phyloP scores from a whole-genome alignment of 164 flowering plant genomes.

The Cinnamomum chago region DNA sequence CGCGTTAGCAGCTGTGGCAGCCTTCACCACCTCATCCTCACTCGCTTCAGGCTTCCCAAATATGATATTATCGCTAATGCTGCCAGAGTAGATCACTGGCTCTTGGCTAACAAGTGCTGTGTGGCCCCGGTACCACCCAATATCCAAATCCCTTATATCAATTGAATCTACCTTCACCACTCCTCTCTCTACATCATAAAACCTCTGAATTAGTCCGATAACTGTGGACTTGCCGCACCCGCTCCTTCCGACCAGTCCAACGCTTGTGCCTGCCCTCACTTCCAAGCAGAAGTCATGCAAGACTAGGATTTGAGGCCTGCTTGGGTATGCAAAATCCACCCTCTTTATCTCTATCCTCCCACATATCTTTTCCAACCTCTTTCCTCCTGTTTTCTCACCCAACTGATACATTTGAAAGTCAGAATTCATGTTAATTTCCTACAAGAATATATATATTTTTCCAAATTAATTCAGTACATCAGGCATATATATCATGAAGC shows the following conservation, averaged over 20 bases:
- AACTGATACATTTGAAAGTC: slow-evolving; percentile 13
- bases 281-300: slow-evolving; percentile 59
- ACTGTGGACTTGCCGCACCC: slow-evolving; percentile 99
- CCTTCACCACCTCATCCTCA: slow-evolving; percentile 75
- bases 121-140: slow-evolving; percentile 65
- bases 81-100: slow-evolving; percentile 73
- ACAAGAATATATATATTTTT: no score
- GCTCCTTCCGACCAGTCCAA: slow-evolving; percentile 82
- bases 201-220: slow-evolving; percentile 68
- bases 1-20: slow-evolving; percentile 88
- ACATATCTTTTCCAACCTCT: slow-evolving; percentile 35
- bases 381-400: slow-evolving; percentile 26
- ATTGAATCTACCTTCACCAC: slow-evolving; percentile 65
- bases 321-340: slow-evolving; percentile 78
- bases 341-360: slow-evolving; percentile 69
- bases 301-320: slow-evolving; percentile 48
- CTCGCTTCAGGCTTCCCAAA: slow-evolving; percentile 74
- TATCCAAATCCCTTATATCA: slow-evolving; percentile 62
- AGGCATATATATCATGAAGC: no score
- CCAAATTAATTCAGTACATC: no score
- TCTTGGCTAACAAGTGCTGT: slow-evolving; percentile 87
- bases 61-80: slow-evolving; percentile 69
- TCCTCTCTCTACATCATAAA: slow-evolving; percentile 71
- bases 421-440: neutral
- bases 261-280: slow-evolving; percentile 66